phyloP scores from a whole-genome alignment of 2,329 filamentous ascomycete species.

The Penicillium glabrum region DNA sequence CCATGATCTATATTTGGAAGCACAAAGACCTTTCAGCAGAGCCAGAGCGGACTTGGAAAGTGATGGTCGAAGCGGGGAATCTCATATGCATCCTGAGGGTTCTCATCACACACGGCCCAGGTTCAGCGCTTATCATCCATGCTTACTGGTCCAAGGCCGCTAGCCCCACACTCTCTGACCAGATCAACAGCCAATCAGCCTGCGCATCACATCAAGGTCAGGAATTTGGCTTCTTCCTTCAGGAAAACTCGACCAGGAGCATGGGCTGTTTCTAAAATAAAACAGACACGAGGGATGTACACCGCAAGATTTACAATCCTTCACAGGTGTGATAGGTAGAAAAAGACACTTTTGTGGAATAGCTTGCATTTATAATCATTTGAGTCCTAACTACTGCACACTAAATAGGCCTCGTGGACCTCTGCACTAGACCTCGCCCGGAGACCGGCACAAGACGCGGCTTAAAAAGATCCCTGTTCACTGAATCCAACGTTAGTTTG shows the following conservation, averaged over 20 bases:
- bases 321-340: neutral
- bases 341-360: neutral
- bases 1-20: constrained; percentile 27
- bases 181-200: constrained; percentile 11
- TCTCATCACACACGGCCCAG: constrained; percentile 34
- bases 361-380: constrained; percentile 6
- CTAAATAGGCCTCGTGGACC: constrained; percentile 7
- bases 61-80: constrained; percentile 19
- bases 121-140: constrained; percentile 30
- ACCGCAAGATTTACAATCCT: neutral
- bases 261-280: neutral
- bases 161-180: constrained; percentile 15
- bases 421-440: constrained; percentile 1
- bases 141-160: constrained; percentile 19
- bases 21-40: neutral
- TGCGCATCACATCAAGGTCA: constrained; percentile 1
- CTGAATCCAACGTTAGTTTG: constrained; percentile 19
- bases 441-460: neutral
- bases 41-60: constrained; percentile 10
- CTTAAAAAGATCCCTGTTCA: constrained; percentile 2
- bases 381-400: constrained; percentile 19
- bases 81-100: constrained; percentile 26
- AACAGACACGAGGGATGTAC: neutral
- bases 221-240: constrained; percentile 2
- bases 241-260: neutral